phyloP scores from a whole-genome alignment of 2,329 filamentous ascomycete species.

The Xylariales sp. region DNA sequence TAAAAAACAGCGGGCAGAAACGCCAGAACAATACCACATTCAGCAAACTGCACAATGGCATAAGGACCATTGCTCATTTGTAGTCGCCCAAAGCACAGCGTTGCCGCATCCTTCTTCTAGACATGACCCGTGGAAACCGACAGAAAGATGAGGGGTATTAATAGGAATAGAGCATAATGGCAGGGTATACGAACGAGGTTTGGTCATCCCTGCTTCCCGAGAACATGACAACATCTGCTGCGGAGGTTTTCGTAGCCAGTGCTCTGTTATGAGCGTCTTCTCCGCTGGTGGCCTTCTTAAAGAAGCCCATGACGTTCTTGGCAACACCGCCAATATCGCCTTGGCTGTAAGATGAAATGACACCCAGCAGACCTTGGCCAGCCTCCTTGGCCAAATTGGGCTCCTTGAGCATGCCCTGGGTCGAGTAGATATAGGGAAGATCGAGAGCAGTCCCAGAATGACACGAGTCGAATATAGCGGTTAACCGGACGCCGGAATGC shows the following conservation, averaged over 20 bases:
- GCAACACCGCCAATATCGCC: constrained; percentile 82
- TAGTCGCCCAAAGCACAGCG: no score
- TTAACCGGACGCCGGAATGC: constrained; percentile 76
- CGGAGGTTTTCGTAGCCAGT: constrained; percentile 82
- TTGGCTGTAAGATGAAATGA: constrained; percentile 73
- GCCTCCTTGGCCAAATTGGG: constrained; percentile 78
- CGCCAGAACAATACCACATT: background rate
- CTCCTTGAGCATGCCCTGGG: constrained; percentile 75
- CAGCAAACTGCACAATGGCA: background rate
- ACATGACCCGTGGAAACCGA: background rate
- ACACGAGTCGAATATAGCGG: constrained; percentile 77
- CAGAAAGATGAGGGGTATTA: constrained; percentile 1
- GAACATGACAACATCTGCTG: constrained; percentile 97
- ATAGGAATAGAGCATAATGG: constrained; percentile 21
- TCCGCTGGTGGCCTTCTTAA: constrained; percentile 81
- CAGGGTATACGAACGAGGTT: constrained; percentile 64
- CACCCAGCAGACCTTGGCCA: constrained; percentile 64
- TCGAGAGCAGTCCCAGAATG: constrained; percentile 75
- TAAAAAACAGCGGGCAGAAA: no score
- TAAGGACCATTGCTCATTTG: background rate
- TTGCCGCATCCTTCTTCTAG: background rate
- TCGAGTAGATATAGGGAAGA: constrained; percentile 75
- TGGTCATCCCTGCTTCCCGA: constrained; percentile 94
- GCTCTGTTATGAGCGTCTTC: constrained; percentile 73
- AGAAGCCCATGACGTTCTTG: constrained; percentile 72